Percentiles rank a stretch among this genome's conserved stretches.
Evolutionary conservation across 768 basidiomycete genomes (phyloP).

Genomic region (Tricholoma bakamatsutake): DNA sequence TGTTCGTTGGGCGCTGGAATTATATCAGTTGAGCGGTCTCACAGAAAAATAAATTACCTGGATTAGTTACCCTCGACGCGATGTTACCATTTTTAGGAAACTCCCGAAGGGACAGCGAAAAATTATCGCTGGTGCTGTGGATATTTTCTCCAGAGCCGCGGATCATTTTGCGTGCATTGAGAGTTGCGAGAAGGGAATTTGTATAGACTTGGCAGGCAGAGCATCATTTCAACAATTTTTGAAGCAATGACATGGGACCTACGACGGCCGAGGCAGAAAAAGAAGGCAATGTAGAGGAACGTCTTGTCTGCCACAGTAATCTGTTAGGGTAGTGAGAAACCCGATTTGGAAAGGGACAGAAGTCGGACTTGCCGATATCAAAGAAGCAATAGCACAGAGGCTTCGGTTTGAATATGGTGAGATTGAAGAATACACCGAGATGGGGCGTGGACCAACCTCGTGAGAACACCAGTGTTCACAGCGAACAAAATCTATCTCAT

Average conservation of each 20-base stretch:
- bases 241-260: slow-evolving; percentile 17
- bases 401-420: slow-evolving; percentile 21
- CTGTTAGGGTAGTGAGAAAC: slow-evolving; percentile 21
- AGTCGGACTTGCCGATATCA: slow-evolving; percentile 39
- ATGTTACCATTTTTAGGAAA: no score
- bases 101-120: slow-evolving; percentile 14
- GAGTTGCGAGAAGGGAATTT: slow-evolving; percentile 53
- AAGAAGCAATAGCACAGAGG: slow-evolving; percentile 48
- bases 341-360: background rate
- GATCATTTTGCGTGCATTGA: slow-evolving; percentile 49
- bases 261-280: slow-evolving; percentile 55
- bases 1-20: slow-evolving; percentile 35
- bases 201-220: slow-evolving; percentile 40
- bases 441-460: slow-evolving; percentile 17
- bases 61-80: background rate
- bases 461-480: slow-evolving; percentile 36
- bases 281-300: slow-evolving; percentile 55
- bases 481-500: slow-evolving; percentile 36
- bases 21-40: background rate
- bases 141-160: slow-evolving; percentile 33
- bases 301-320: slow-evolving; percentile 41
- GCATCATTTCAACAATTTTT: background rate
- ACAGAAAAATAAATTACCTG: background rate
- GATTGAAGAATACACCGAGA: background rate
- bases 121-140: slow-evolving; percentile 34